Percentiles rank a stretch among this genome's conserved stretches.
Evolutionary conservation across 177 flowering plant genomes (phyloP).

Genomic region (Tripterygium wilfordii): DNA sequence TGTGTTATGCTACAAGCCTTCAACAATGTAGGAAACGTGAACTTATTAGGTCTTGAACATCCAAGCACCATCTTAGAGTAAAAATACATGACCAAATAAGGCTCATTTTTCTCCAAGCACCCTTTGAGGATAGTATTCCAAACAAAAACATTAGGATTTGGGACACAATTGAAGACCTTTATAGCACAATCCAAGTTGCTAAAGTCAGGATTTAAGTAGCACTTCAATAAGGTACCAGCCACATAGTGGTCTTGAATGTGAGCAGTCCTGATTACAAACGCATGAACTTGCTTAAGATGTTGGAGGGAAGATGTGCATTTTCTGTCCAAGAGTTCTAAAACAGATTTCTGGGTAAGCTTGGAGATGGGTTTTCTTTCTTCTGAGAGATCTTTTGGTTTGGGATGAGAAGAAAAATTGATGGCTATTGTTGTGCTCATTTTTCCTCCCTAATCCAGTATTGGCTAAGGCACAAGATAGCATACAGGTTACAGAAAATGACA

Average conservation of each 20-base stretch:
- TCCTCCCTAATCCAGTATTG: background rate
- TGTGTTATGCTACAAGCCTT: conserved; percentile 31
- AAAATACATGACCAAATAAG: conserved; percentile 19
- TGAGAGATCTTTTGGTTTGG: conserved; percentile 10
- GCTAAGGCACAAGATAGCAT: background rate
- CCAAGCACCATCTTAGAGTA: conserved; percentile 32
- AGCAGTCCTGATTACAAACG: conserved; percentile 25
- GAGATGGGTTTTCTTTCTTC: conserved; percentile 9
- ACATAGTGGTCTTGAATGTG: conserved; percentile 37
- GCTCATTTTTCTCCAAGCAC: conserved; percentile 30
- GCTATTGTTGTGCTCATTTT: conserved; percentile 20
- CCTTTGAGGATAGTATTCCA: conserved; percentile 44
- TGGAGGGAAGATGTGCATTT: conserved; percentile 27
- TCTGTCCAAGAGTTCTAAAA: conserved; percentile 30
- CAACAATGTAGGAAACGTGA: conserved; percentile 38
- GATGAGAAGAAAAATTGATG: conserved; percentile 22
- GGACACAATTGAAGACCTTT: conserved; percentile 27
- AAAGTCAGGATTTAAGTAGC: conserved; percentile 27
- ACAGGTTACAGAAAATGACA: too few species aligned
- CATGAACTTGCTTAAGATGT: conserved; percentile 38
- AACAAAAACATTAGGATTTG: conserved; percentile 36
- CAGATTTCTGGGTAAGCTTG: conserved; percentile 28
- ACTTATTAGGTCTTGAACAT: conserved; percentile 38
- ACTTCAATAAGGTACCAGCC: conserved; percentile 41
- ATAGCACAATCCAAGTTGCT: conserved; percentile 22